Evolutionary conservation across 768 basidiomycete species (phyloP), one percentile per base, ranked within the genome.

Genomic region (Macrolepiota fuliginosa): DNA sequence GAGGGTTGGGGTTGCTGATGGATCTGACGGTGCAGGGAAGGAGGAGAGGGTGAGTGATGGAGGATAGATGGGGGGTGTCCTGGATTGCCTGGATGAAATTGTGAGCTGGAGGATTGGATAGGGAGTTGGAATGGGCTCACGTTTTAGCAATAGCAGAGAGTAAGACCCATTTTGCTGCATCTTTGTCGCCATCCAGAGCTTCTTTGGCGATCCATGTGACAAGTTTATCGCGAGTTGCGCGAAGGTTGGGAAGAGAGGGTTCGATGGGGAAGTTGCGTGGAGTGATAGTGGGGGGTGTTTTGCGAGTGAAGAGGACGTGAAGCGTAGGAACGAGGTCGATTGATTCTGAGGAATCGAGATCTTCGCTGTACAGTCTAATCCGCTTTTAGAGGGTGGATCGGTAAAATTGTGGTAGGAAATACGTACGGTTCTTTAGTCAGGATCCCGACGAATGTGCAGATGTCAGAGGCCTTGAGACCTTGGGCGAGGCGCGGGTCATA

Each of bases 121-220:
- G 39, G 29, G 27, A n/a, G 37, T 7, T 13, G 37, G 27, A 35
- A 57, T 24, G 4, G 17, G 76, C 89, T 65, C 68, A 93, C 92
- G 88, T 83, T 73, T 81, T 80, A 29, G 87, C 79, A 15, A 89
- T 77, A 49, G 79, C 68, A 46, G 81, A 76, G 27, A 93, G 76
- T 4, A 94, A 76, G 6, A 90, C 77, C 88, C 89, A 92, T 72
- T 92, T 88, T 24, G 91, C 90, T 1, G 87, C 86, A 22, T 83
- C 76, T 32, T 66, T 71, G 67, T 94, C 92, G 3, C 89, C 88
- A 0, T 80, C 88, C 3, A 94, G 77, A 11, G 80, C 84, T 67
- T 90, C 85, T 24, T 80, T 72, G 0, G 91, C 89, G 53, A 94
- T 82, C 92, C 92, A 94, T 0, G 74, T 63, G 40, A 93, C 78